Percentiles rank a stretch among this genome's conserved stretches.
These are phyloP conservation scores for Biscogniauxia mediterranea DNA, from an alignment of 2,329 filamentous ascomycete species.

Conservation along the genomic window DNA sequence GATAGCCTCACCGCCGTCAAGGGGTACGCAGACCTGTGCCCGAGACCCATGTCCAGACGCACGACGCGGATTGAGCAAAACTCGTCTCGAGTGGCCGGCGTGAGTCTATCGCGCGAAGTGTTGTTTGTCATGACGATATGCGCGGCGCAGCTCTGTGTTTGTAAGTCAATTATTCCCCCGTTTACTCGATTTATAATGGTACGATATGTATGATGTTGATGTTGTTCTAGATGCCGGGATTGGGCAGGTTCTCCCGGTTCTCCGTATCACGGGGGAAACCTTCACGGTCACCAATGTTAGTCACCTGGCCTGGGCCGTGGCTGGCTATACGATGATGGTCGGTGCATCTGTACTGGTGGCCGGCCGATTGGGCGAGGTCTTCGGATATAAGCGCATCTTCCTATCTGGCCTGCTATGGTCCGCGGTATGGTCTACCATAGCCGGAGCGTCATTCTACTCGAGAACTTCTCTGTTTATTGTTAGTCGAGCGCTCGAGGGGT, in stretches of 20 bases:
- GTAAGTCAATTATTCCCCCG: slow-evolving; percentile 22
- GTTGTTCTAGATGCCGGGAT: slow-evolving; percentile 39
- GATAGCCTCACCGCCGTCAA: slow-evolving; percentile 11
- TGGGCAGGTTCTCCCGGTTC: slow-evolving; percentile 46
- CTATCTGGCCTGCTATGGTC: slow-evolving; percentile 55
- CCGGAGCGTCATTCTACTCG: slow-evolving; percentile 44
- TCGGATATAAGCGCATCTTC: slow-evolving; percentile 56
- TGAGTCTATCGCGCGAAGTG: slow-evolving; percentile 28
- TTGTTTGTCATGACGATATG: slow-evolving; percentile 44
- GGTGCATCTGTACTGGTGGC: slow-evolving; percentile 59
- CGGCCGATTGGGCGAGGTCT: slow-evolving; percentile 56
- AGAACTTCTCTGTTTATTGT: slow-evolving; percentile 40
- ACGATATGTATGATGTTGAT: slow-evolving; percentile 5
- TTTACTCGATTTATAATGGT: not conserved
- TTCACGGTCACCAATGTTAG: slow-evolving; percentile 44
- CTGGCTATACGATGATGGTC: slow-evolving; percentile 54
- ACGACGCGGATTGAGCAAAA: not conserved
- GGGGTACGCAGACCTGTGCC: slow-evolving; percentile 5
- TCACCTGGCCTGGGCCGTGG: slow-evolving; percentile 55
- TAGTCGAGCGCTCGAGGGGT: slow-evolving; percentile 55
- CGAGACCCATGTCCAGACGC: not conserved
- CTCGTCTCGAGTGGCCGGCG: not conserved
- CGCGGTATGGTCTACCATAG: slow-evolving; percentile 49
- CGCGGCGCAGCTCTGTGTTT: slow-evolving; percentile 43
- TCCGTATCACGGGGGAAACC: slow-evolving; percentile 45